A percentile compares a stretch with the other conserved stretches of the same genome.
Conservation (phyloP, 305 asterid genomes). For the Fraxinus sp. region DNA sequence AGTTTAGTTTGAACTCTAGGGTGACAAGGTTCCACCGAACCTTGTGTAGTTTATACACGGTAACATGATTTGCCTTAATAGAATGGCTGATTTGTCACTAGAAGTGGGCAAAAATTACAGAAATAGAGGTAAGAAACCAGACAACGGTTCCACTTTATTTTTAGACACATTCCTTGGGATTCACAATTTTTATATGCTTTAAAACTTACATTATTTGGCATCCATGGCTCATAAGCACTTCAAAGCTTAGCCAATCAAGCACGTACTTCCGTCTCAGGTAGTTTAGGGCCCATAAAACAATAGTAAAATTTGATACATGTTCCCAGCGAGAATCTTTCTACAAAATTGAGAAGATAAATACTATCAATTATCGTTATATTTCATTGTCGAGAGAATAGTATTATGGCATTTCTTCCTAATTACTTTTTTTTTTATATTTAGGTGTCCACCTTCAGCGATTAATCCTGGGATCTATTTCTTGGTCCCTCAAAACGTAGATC, state of each 20-base stretch:
- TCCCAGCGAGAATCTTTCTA: background rate
- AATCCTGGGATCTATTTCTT: too few species aligned
- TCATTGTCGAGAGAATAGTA: background rate
- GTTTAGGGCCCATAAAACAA: background rate
- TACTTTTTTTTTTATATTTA: background rate
- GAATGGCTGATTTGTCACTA: background rate
- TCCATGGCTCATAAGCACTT: background rate
- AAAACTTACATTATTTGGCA: background rate
- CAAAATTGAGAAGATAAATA: background rate
- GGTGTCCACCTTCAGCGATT: too few species aligned
- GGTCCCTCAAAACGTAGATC: too few species aligned
- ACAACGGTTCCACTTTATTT: background rate
- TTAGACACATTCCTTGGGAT: background rate
- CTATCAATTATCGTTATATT: background rate
- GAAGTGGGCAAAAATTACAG: background rate
- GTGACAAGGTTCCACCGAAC: background rate
- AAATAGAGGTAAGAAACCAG: background rate
- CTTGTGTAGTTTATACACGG: background rate
- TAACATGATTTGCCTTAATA: background rate
- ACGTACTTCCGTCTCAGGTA: background rate
- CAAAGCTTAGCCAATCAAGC: background rate
- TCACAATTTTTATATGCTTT: background rate
- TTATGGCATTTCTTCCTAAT: background rate
- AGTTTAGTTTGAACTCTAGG: background rate
- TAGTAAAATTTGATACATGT: background rate